phyloP scores from a whole-genome alignment of 768 basidiomycete genomes.

The Neoboletus magnificus region DNA sequence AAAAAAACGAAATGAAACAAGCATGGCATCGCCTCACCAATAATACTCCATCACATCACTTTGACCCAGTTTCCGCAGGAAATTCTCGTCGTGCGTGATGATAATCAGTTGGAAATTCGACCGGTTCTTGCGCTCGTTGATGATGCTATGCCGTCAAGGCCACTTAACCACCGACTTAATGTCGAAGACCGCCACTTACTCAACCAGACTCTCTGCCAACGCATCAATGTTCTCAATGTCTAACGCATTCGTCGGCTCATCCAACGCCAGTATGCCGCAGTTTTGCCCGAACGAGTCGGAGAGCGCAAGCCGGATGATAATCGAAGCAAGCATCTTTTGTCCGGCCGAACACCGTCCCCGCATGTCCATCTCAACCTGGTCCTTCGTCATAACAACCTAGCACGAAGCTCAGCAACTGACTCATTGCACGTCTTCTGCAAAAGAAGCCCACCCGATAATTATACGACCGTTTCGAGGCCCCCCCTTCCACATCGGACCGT shows the following conservation, averaged over 20 bases:
- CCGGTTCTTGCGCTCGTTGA: constrained; percentile 85
- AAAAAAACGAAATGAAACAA: not conserved
- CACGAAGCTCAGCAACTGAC: constrained; percentile 13
- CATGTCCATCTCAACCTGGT: constrained; percentile 99
- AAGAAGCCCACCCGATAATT: constrained; percentile 79
- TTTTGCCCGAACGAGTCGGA: constrained; percentile 98
- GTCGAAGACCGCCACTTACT: constrained; percentile 55
- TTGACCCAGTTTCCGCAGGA: constrained; percentile 86
- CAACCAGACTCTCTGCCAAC: constrained; percentile 84
- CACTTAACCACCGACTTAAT: not conserved
- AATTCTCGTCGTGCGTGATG: constrained; percentile 96
- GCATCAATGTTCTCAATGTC: constrained; percentile 97
- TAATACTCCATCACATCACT: constrained; percentile 93
- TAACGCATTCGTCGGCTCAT: constrained; percentile 97
- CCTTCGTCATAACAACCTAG: constrained; percentile 98
- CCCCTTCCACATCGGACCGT: constrained; percentile 88
- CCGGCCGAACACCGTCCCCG: constrained; percentile 97
- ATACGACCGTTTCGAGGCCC: constrained; percentile 87
- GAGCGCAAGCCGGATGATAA: constrained; percentile 94
- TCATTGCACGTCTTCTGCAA: constrained; percentile 1
- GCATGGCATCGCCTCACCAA: constrained; percentile 48
- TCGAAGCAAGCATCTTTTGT: constrained; percentile 97
- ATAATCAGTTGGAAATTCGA: constrained; percentile 95
- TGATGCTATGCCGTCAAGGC: constrained; percentile 57
- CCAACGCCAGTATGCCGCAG: constrained; percentile 94